Conservation (phyloP, 495 filamentous ascomycete species). For the Neurospora tetrasperma region DNA sequence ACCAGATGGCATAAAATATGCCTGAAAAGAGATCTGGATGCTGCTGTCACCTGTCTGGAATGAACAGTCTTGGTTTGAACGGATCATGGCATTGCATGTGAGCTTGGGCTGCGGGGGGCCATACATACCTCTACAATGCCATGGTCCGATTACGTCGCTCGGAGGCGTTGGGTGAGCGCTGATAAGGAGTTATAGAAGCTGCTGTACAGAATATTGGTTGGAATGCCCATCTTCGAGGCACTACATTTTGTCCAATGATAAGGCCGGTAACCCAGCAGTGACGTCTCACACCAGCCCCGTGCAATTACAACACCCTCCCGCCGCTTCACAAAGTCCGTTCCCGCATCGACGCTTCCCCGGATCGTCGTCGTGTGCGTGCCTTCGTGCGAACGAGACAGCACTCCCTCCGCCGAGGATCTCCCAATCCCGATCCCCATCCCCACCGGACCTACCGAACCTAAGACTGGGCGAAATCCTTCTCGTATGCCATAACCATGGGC, state of each 20-base stretch:
- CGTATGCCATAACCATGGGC: conserved; percentile 26
- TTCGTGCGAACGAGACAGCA: neutral
- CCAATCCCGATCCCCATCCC: neutral
- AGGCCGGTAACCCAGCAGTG: conserved; percentile 2
- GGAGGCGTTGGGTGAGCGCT: neutral
- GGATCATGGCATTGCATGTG: conserved; percentile 3
- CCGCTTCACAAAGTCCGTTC: neutral
- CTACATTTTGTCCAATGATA: neutral
- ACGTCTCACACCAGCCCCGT: conserved; percentile 4
- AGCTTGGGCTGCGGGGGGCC: neutral
- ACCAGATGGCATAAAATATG: neutral
- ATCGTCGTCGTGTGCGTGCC: neutral
- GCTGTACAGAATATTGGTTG: neutral
- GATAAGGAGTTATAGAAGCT: neutral
- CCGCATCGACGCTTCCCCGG: neutral
- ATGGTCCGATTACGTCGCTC: conserved; percentile 6
- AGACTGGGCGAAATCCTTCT: neutral
- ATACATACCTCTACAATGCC: neutral
- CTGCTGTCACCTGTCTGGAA: neutral
- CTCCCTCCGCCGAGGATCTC: neutral
- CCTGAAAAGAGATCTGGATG: neutral
- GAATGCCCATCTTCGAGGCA: no score
- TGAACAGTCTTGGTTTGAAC: neutral
- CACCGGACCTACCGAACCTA: neutral
- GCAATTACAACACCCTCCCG: neutral